Evolutionary conservation across 805 yeast genomes (phyloP), one percentile per base, ranked within the genome.

Genomic region (Teunomyces funiuensis): DNA sequence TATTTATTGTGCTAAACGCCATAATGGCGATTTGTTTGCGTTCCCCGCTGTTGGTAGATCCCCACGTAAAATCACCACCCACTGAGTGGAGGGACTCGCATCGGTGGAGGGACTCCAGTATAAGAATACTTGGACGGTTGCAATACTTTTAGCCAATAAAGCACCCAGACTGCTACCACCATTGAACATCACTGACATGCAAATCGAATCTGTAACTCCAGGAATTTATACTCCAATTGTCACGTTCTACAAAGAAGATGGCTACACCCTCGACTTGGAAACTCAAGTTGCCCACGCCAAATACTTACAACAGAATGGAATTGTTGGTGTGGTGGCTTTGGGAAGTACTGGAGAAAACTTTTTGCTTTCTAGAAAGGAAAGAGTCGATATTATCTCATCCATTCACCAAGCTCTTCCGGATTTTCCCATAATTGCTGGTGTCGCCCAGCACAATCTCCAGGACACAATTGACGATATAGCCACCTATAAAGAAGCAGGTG

Each of bases 311-410:
- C 52, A 63, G 16, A 63, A 60, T 44, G 81, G 82, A 7, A 70
- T 77, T 42, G 48, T 55, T 33, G 83, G 83, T 17, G 56, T 72
- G 3, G 76, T 74, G 10, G 50, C 76, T 6, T 62, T 74, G 53
- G 82, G 82, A 5, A 74, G 80, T 26, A 77, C 80, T 11, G 83
- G 82, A 28, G 82, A 77, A 53, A 71, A 73, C 45, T 74, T 75
- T 28, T 79, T 76, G 48, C 57, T 76, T 48, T 67, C 79, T 8
- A 60, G 69, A 39, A 47, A 54, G 30, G 83, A 77, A 58, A 63
- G 82, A 46, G 56, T 55, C 10, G 42, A 58, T 5, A 50, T 69
- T 7, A 58, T 71, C 19, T 46, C 53, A 15, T 45, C 54, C 9
- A 44, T 74, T 36, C 71, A 60, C 33, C 61, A 58, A 3, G 66